A percentile compares a stretch with the other conserved stretches of the same genome.
These are phyloP conservation scores for Microsporum audouinii DNA, from an alignment of 2,329 filamentous ascomycete genomes.

Conservation along the genomic window DNA sequence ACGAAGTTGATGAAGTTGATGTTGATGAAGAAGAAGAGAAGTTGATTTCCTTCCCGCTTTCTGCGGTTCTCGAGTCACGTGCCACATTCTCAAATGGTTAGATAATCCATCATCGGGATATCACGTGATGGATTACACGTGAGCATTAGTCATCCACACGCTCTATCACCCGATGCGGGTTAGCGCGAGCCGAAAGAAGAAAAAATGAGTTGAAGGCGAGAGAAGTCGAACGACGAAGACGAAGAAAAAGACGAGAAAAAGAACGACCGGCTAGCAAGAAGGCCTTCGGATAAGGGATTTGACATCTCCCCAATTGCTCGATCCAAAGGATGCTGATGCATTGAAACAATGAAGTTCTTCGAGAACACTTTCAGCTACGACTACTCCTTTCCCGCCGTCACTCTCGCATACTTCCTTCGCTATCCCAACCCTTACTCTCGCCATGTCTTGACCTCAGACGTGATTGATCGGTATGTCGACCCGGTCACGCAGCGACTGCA, in stretches of 20 bases:
- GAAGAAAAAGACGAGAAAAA: not conserved
- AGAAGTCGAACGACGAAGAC: not conserved
- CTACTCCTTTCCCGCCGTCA: slow-evolving; percentile 55
- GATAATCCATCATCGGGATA: not conserved
- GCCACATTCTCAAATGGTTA: no score
- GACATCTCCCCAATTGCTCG: not conserved
- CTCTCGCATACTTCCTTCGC: slow-evolving; percentile 57
- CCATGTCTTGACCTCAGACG: slow-evolving; percentile 56
- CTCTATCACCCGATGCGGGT: not conserved
- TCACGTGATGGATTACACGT: not conserved
- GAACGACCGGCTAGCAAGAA: not conserved
- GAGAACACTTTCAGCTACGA: slow-evolving; percentile 49
- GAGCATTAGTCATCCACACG: not conserved
- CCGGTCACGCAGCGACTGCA: slow-evolving; percentile 48
- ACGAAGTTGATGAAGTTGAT: no score
- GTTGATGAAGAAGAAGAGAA: no score
- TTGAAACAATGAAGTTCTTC: slow-evolving; percentile 41
- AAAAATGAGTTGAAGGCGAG: not conserved
- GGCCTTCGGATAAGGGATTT: not conserved
- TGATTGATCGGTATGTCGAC: slow-evolving; percentile 52
- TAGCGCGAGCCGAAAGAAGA: not conserved
- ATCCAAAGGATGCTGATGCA: slow-evolving; percentile 12
- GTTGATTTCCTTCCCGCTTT: no score
- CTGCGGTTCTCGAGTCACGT: no score
- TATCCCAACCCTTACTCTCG: slow-evolving; percentile 57